Percentiles rank a stretch among this genome's conserved stretches.
Evolutionary conservation across 2,329 filamentous ascomycete species (phyloP).

Genomic region (Fusarium xyrophilum): DNA sequence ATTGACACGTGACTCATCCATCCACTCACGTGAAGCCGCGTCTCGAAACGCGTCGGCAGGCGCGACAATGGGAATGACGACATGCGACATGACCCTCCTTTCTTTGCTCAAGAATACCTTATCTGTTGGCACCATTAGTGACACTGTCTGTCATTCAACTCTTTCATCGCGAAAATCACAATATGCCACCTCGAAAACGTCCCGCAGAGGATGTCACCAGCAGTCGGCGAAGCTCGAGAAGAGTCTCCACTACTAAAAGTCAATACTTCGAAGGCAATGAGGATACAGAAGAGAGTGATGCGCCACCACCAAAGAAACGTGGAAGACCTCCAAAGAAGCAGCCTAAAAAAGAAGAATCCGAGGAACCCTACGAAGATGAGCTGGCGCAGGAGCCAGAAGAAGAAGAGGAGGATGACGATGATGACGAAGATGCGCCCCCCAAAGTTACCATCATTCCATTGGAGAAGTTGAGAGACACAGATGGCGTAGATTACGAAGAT

Average conservation of each 20-base stretch:
- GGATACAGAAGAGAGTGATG: constrained; percentile 35
- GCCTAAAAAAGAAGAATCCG: constrained; percentile 32
- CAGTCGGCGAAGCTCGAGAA: constrained; percentile 56
- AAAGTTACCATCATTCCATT: constrained; percentile 48
- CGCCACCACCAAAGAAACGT: constrained; percentile 42
- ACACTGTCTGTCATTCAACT: not conserved
- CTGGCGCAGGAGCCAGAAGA: constrained; percentile 39
- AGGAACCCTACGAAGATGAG: constrained; percentile 41
- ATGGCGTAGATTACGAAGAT: constrained; percentile 56
- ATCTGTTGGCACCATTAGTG: not conserved
- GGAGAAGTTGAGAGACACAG: constrained; percentile 46
- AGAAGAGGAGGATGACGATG: constrained; percentile 43
- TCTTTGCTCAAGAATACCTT: not conserved
- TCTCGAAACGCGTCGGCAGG: constrained; percentile 27
- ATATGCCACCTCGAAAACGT: constrained; percentile 53
- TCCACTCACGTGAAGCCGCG: constrained; percentile 41
- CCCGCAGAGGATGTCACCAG: constrained; percentile 43
- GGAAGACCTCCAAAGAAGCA: constrained; percentile 38
- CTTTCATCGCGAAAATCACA: not conserved
- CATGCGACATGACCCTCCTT: constrained; percentile 34
- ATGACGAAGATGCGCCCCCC: constrained; percentile 46
- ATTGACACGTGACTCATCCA: not conserved
- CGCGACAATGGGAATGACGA: constrained; percentile 40
- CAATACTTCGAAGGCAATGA: constrained; percentile 56
- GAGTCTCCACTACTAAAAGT: constrained; percentile 57